Base-by-base conservation (phyloP, 768 basidiomycete species). In the Tulasnella sp. region DNA sequence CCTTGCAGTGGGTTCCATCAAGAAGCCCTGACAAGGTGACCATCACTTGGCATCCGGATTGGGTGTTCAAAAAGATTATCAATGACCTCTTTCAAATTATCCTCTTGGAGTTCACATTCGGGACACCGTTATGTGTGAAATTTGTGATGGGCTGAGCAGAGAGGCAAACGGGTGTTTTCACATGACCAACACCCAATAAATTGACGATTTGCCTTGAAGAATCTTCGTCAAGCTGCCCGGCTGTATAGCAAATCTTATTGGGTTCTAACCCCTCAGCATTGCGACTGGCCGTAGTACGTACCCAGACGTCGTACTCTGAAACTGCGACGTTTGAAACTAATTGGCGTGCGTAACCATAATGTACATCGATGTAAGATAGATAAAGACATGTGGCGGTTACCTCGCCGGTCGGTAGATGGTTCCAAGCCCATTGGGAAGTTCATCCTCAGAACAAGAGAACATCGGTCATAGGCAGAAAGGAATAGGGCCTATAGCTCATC, bases 141-240 rank as follows among this genome's bases (percentile, higher is more conserved):
- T 93, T 94, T 16, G 91, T 82, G 3, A 94, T 88, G 0, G 88
- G 89, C 69, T 94, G 92, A 11, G 85, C 84, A 0, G 91, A 91
- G 0, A 94, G 85, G 0, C 64, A 31, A 34, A 54, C 74, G 18
- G 81, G 75, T n/a, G 28, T 48, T 28, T 81, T 81, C 1, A 72
- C 40, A n/a, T 77, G 73, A 31, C 69, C 76, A 7, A 73, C 16
- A 14, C 75, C 44, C 16, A 82, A 54, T 9, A 82, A 42, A 72
- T 82, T 81, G 11, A 82, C 41, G 31, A 79, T 80, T 1, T 78
- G 74, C 28, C 72, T 72, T 72, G 79, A 72, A 18, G 79, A 72
- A 37, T 80, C 79, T 5, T 73, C 34, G 37, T 76, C 77, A 2
- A 81, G 54, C 20, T 69, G 7, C 28, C 76, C 72, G 16, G 1